These are phyloP conservation scores for Candida sp. DNA, from an alignment of 1,139 yeast genomes.

Conservation along the genomic window DNA sequence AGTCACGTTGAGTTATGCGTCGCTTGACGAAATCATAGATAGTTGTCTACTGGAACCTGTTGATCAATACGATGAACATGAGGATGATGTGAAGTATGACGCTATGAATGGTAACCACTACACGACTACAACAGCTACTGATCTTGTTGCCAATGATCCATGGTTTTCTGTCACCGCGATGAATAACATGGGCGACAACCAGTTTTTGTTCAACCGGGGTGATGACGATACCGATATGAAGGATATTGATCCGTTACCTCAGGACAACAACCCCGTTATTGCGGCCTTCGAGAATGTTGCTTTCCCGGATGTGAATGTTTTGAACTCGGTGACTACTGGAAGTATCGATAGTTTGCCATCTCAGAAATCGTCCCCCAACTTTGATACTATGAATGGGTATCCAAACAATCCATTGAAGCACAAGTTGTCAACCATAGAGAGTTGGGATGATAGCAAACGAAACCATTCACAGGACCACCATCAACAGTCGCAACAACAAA, in stretches of 20 bases:
- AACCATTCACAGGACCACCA: neutral
- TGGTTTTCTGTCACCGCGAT: conserved; percentile 6
- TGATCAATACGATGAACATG: conserved; percentile 10
- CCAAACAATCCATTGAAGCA: conserved; percentile 4
- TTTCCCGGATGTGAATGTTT: neutral
- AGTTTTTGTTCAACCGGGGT: neutral
- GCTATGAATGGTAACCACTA: neutral
- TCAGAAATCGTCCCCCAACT: neutral
- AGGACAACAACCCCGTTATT: neutral
- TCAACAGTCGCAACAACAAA: conserved; percentile 3
- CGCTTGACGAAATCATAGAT: conserved; percentile 67
- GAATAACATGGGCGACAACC: neutral
- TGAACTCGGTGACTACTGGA: neutral
- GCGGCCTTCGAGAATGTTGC: neutral
- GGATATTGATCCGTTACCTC: neutral
- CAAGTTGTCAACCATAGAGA: conserved; percentile 5
- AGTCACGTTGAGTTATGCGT: conserved; percentile 55
- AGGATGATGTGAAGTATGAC: conserved; percentile 1
- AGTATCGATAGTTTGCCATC: neutral
- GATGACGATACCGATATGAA: conserved; percentile 1
- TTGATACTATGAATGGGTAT: neutral
- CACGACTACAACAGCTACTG: neutral
- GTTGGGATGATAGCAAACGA: conserved; percentile 3
- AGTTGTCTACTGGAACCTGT: conserved; percentile 56
- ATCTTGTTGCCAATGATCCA: neutral